Evolutionary conservation across 2,329 filamentous ascomycete genomes (phyloP), one percentile per base, ranked within the genome.

Genomic region (Epichloe baconii): DNA sequence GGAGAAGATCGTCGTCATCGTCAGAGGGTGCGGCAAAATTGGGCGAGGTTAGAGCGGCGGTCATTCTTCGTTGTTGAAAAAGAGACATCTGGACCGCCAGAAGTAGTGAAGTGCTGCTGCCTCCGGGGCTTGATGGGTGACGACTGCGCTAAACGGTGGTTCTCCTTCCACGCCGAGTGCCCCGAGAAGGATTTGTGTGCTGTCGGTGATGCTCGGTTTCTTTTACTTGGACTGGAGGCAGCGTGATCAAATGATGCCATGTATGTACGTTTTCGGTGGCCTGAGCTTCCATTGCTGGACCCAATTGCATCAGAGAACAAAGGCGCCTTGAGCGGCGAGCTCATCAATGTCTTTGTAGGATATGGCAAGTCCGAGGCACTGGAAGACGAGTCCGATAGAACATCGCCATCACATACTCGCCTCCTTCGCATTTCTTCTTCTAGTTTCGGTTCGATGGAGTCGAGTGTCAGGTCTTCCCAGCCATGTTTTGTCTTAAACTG

Each of bases 401-500:
- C 79, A 62, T 94, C 88, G 62, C 82, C 84, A 45, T 81, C 78
- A 57, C 74, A 73, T 50, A 83, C 75, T 60, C 85, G 79, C 69
- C 84, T 86, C 59, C 83, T 78, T 70, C 85, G 80, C 64, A 90
- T 76, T 69, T 91, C 80, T 64, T 89, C 80, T 64, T 91, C 85
- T 56, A 91, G 73, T 65, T 84, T 86, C 48, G 88, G 88, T 69
- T 95, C 88, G 70, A 95, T 88, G 55, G 77, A 83, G 65, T 89
- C 87, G 62, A 94, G 80, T 56, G 85, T 87, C 65, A 95, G 78
- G 68, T 93, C 87, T 69, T 96, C 86, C 83, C 89, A 94, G 66
- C 90, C 90, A 72, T 95, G 86, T 70, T 94, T 89, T 59, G 93
- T 89, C 73, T 97, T 97, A 78, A 96, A 93, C 69, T 94, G 93